phyloP scores from a whole-genome alignment of 805 yeast species.

The Saccharomyces paradoxus region DNA sequence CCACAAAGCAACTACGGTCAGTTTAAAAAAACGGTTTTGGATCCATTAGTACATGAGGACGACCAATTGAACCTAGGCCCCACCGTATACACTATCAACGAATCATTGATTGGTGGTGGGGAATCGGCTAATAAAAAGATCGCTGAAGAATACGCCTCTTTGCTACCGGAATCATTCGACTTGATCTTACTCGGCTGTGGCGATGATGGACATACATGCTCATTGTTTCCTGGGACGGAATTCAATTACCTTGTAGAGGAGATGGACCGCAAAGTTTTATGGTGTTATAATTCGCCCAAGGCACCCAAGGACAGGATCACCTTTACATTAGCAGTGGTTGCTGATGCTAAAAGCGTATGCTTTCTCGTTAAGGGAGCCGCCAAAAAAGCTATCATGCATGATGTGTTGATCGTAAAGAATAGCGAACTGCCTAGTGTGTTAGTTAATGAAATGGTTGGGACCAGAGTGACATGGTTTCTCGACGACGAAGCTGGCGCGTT shows the following conservation, averaged over 20 bases:
- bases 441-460: slow-evolving; percentile 50
- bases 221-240: slow-evolving; percentile 62
- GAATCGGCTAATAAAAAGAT: slow-evolving; percentile 44
- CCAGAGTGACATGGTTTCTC: slow-evolving; percentile 70
- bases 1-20: slow-evolving; percentile 77
- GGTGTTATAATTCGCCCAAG: slow-evolving; percentile 73
- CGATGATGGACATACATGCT: slow-evolving; percentile 90
- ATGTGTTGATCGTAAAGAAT: slow-evolving; percentile 48
- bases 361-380: slow-evolving; percentile 84
- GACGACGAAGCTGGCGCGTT: slow-evolving; percentile 66
- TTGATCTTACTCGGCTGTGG: slow-evolving; percentile 77
- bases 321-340: slow-evolving; percentile 66
- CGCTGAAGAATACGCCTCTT: slow-evolving; percentile 52
- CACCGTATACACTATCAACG: slow-evolving; percentile 57
- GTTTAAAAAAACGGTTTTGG: slow-evolving; percentile 54
- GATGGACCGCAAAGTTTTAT: slow-evolving; percentile 41
- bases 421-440: slow-evolving; percentile 57
- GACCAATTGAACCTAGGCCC: slow-evolving; percentile 39
- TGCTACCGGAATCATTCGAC: slow-evolving; percentile 48
- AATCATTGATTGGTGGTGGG: slow-evolving; percentile 47
- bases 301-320: slow-evolving; percentile 89
- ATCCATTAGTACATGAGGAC: slow-evolving; percentile 37
- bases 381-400: slow-evolving; percentile 59
- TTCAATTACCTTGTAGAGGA: slow-evolving; percentile 51
- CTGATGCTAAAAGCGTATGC: slow-evolving; percentile 38